Percentiles rank a stretch among this genome's conserved stretches.
Conservation (phyloP, 345 rosid species). For the Gossypium australe region DNA sequence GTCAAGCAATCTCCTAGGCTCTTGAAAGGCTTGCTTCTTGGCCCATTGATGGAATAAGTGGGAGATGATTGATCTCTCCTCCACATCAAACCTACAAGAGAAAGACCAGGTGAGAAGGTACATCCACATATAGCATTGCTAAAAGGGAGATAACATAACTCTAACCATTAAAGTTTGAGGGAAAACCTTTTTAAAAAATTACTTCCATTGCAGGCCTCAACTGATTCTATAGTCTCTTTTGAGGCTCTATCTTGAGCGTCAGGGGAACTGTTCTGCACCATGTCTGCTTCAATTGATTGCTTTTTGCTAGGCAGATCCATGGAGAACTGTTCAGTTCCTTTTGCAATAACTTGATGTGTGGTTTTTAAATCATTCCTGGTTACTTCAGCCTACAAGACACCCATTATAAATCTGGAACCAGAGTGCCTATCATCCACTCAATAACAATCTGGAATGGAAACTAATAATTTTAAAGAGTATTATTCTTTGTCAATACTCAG, state of each 20-base stretch:
- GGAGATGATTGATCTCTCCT: conserved; percentile 73
- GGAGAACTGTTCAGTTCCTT: conserved; percentile 22
- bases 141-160: conserved; percentile 11
- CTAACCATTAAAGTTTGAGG: conserved; percentile 10
- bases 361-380: conserved; percentile 30
- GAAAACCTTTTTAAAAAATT: conserved; percentile 66
- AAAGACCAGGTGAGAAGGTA: neutral
- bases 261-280: conserved; percentile 20
- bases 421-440: neutral
- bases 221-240: conserved; percentile 31
- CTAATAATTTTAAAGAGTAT: neutral
- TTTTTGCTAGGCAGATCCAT: conserved; percentile 24
- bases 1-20: conserved; percentile 75
- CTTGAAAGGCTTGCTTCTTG: conserved; percentile 81
- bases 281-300: conserved; percentile 24
- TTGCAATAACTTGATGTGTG: conserved; percentile 31
- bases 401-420: neutral
- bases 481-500: neutral
- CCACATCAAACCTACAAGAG: conserved; percentile 60
- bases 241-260: conserved; percentile 29
- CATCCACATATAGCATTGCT: neutral
- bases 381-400: conserved; percentile 45
- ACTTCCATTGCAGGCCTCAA: conserved; percentile 47
- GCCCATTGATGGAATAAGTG: conserved; percentile 96
- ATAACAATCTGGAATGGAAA: neutral